Evolutionary conservation across 2,329 filamentous ascomycete genomes (phyloP).

Genomic region (Fusarium liriodendri): DNA sequence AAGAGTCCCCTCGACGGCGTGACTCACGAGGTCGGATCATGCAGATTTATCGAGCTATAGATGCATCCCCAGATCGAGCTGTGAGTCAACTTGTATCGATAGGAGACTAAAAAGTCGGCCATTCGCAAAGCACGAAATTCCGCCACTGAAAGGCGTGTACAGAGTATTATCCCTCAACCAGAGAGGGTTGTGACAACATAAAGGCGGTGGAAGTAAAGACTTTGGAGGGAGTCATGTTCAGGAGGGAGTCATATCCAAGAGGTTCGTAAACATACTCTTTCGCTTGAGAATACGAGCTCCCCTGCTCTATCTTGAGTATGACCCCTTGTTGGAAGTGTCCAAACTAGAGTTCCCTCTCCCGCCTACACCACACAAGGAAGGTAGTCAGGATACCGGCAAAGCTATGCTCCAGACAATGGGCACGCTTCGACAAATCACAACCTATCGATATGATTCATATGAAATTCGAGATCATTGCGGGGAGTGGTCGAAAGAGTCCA

Average conservation of each 20-base stretch:
- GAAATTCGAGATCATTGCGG: not conserved
- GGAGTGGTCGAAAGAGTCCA: not conserved
- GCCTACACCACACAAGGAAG: not conserved
- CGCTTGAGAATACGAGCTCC: not conserved
- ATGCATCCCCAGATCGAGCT: not conserved
- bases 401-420: not conserved
- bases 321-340: not conserved
- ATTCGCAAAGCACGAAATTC: not conserved
- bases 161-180: not conserved
- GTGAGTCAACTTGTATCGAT: not conserved
- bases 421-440: not conserved
- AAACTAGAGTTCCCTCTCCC: not conserved
- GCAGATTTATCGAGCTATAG: not conserved
- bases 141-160: slow-evolving; percentile 2
- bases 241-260: not conserved
- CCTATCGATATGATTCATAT: not conserved
- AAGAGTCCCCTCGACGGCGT: not conserved
- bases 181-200: not conserved
- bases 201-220: not conserved
- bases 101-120: not conserved
- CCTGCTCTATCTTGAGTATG: not conserved
- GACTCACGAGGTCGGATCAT: slow-evolving; percentile 1
- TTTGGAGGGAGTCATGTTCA: not conserved
- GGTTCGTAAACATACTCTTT: not conserved
- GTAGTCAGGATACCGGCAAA: not conserved